Percentiles rank a stretch among this genome's conserved stretches.
phyloP scores from a whole-genome alignment of 345 rosid species.

The Bretschneidera sinensis region DNA sequence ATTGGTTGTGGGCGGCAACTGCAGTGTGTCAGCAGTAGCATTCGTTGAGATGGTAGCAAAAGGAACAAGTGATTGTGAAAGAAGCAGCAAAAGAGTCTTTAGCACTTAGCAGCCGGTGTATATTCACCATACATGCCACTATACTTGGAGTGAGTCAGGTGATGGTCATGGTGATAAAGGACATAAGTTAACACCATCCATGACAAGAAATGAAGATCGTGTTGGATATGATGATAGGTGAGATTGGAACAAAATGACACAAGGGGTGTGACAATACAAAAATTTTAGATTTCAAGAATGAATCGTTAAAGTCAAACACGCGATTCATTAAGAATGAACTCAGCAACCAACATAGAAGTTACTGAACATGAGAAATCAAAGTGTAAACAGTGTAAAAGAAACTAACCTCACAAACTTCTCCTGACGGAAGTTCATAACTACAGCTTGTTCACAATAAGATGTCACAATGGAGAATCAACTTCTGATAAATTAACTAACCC shows the following conservation, averaged over 20 bases:
- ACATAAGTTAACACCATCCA: no score
- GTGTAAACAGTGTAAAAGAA: no score
- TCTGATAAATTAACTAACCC: slow-evolving; percentile 5
- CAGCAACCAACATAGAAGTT: background rate
- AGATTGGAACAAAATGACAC: no score
- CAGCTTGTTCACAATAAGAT: background rate
- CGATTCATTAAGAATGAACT: background rate
- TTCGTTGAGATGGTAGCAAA: background rate
- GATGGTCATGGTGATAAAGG: no score
- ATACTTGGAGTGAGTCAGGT: no score
- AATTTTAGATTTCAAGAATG: no score
- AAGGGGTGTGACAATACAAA: no score
- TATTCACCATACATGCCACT: no score
- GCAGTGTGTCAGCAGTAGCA: background rate
- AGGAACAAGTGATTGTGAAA: background rate
- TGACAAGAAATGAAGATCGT: no score
- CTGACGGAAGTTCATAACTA: slow-evolving; percentile 43
- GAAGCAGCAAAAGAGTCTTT: background rate
- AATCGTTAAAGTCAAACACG: no score
- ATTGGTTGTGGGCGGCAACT: background rate
- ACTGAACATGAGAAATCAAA: background rate
- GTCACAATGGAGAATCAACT: slow-evolving; percentile 12
- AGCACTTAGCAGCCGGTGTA: no score
- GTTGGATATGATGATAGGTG: no score
- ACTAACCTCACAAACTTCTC: slow-evolving; percentile 66